Percentiles rank a stretch among this genome's conserved stretches.
Conservation (phyloP, 208 protist species). For the Porcisia hertigi region DNA sequence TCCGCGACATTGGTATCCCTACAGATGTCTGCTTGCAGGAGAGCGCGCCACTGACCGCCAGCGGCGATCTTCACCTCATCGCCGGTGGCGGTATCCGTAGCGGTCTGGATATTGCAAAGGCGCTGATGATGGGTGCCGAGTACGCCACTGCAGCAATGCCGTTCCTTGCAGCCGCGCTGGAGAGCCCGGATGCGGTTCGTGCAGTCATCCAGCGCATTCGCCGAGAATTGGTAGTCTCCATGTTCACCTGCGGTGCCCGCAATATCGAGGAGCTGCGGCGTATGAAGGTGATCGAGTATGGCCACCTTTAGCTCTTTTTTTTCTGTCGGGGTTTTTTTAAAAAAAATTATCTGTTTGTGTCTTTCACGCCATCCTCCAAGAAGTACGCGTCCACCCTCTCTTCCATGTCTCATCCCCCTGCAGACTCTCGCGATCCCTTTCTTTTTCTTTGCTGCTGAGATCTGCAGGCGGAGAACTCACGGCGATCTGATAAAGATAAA, state of each 20-base stretch:
- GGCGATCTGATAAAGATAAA: too few species aligned
- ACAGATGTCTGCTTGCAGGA: slow-evolving; percentile 83
- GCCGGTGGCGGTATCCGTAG: slow-evolving; percentile 88
- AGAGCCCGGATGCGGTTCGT: slow-evolving; percentile 71
- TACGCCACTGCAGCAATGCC: slow-evolving; percentile 85
- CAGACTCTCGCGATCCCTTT: too few species aligned
- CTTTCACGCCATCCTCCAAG: background rate
- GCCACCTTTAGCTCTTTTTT: slow-evolving; percentile 38
- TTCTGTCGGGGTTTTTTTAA: background rate
- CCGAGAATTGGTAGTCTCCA: slow-evolving; percentile 76
- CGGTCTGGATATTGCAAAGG: slow-evolving; percentile 88
- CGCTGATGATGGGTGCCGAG: slow-evolving; percentile 84
- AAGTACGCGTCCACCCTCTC: too few species aligned
- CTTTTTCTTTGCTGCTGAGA: too few species aligned
- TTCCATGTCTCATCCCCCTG: too few species aligned
- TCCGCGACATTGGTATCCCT: slow-evolving; percentile 84
- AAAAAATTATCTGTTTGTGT: background rate
- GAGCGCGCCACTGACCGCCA: slow-evolving; percentile 46
- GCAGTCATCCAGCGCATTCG: slow-evolving; percentile 77
- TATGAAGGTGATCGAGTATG: slow-evolving; percentile 47
- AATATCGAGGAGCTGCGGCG: slow-evolving; percentile 71
- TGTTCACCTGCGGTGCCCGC: slow-evolving; percentile 89
- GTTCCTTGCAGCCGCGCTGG: slow-evolving; percentile 83
- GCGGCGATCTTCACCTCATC: slow-evolving; percentile 74
- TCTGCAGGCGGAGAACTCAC: too few species aligned